These are phyloP conservation scores for Sporothrix euskadiensis DNA, from an alignment of 2,329 filamentous ascomycete species.

Conservation along the genomic window DNA sequence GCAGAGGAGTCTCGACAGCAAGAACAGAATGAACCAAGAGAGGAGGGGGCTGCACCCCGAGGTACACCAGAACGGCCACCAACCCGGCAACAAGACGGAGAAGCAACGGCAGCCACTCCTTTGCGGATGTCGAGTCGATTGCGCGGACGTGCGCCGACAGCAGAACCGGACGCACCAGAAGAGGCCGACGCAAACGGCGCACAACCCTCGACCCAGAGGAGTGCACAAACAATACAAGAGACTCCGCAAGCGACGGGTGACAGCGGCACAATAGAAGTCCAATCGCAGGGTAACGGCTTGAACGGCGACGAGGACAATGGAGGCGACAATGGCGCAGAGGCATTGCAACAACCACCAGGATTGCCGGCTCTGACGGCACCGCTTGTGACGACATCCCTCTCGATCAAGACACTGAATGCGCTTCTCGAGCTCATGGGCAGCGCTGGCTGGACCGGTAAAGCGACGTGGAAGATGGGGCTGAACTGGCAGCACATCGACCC, in stretches of 20 bases:
- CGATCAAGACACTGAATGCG: neutral
- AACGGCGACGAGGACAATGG: neutral
- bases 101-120: neutral
- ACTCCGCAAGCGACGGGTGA: neutral
- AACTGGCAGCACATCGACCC: neutral
- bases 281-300: neutral
- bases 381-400: neutral
- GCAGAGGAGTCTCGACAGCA: neutral
- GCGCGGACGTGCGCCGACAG: neutral
- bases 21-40: neutral
- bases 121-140: neutral
- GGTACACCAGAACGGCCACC: neutral
- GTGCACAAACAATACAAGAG: slow-evolving; percentile 1
- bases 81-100: neutral
- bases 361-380: neutral
- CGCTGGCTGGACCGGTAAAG: slow-evolving; percentile 28
- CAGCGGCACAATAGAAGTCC: neutral
- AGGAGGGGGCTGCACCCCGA: neutral
- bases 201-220: neutral
- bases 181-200: neutral
- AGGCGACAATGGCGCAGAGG: neutral
- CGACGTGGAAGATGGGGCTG: slow-evolving; percentile 27
- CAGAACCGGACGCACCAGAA: neutral
- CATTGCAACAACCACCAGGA: neutral
- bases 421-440: slow-evolving; percentile 29